phyloP scores from a whole-genome alignment of 2,329 filamentous ascomycete genomes.

The Ceratocystis huliohia region DNA sequence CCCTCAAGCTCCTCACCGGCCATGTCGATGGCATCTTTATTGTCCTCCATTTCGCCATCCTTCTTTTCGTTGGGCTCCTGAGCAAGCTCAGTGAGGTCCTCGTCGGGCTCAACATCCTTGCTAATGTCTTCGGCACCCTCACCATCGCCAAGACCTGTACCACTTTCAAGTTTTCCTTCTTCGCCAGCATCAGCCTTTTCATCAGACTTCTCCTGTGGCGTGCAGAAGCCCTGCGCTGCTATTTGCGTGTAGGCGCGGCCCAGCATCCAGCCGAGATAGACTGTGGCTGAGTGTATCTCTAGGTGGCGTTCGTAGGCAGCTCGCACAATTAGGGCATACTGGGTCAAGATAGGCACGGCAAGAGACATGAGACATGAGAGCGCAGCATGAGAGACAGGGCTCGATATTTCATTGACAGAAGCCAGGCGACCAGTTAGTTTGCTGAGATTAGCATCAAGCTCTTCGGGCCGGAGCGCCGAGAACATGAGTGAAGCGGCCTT shows the following conservation, averaged over 20 bases:
- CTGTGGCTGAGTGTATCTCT: constrained; percentile 55
- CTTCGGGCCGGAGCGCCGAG: constrained; percentile 16
- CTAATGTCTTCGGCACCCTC: constrained; percentile 94
- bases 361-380: constrained; percentile 39
- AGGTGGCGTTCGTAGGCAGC: constrained; percentile 46
- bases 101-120: constrained; percentile 87
- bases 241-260: constrained; percentile 67
- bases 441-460: constrained; percentile 29
- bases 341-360: constrained; percentile 56
- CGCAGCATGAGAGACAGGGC: not conserved
- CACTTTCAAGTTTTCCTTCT: constrained; percentile 71
- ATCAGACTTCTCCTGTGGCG: constrained; percentile 67
- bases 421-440: constrained; percentile 28
- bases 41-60: constrained; percentile 56
- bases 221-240: constrained; percentile 78
- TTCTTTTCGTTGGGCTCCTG: constrained; percentile 64
- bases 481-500: constrained; percentile 16
- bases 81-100: constrained; percentile 82
- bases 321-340: constrained; percentile 54
- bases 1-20: constrained; percentile 86
- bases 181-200: constrained; percentile 61
- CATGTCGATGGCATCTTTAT: constrained; percentile 83
- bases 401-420: not conserved
- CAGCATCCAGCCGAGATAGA: constrained; percentile 62
- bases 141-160: constrained; percentile 87